Percentiles rank a stretch among this genome's conserved stretches.
These are phyloP conservation scores for Aspergillus jensenii DNA, from an alignment of 2,329 filamentous ascomycete species.

Conservation along the genomic window DNA sequence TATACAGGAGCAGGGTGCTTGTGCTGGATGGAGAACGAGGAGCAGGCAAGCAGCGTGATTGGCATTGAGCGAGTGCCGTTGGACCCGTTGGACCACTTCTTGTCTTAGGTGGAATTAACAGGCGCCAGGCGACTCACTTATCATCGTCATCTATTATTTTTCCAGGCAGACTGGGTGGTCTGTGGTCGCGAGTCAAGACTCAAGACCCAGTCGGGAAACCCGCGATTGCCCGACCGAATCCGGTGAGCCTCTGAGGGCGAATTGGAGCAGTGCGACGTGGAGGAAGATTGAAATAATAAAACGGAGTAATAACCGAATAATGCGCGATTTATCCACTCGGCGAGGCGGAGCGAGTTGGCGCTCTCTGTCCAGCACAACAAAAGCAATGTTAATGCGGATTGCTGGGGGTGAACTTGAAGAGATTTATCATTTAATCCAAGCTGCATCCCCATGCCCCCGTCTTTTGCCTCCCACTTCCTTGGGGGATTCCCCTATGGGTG, in stretches of 20 bases:
- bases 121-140: neutral
- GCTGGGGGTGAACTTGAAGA: neutral
- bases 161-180: neutral
- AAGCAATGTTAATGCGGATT: neutral
- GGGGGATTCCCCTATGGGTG: neutral
- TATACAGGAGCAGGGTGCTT: slow-evolving; percentile 1
- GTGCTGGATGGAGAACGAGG: neutral
- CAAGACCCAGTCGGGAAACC: slow-evolving; percentile 5
- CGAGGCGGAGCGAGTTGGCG: no score
- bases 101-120: neutral
- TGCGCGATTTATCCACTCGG: neutral
- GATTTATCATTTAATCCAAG: neutral
- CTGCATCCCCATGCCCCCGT: neutral
- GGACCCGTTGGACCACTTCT: neutral
- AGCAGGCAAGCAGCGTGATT: neutral
- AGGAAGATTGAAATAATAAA: neutral
- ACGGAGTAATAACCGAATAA: neutral
- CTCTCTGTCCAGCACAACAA: neutral
- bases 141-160: slow-evolving; percentile 2
- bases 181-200: neutral
- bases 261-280: slow-evolving; percentile 12
- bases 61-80: slow-evolving; percentile 2
- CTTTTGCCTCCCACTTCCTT: neutral
- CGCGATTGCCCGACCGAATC: slow-evolving; percentile 18
- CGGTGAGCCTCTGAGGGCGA: slow-evolving; percentile 8